Evolutionary conservation across 768 basidiomycete species (phyloP), one percentile per base, ranked within the genome.

Genomic region (Suillus discolor): DNA sequence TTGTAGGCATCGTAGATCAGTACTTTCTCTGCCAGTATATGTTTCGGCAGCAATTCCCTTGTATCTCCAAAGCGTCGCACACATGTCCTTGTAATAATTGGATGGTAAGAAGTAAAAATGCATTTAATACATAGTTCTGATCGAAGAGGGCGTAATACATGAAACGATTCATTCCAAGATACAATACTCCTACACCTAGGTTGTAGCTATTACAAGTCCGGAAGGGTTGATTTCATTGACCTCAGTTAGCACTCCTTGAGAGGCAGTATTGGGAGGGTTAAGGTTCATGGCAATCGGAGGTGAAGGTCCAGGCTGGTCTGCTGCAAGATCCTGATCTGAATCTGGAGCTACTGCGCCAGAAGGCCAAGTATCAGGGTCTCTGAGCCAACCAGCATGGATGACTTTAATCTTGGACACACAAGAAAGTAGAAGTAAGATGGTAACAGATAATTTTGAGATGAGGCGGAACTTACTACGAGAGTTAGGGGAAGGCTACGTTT

Each of bases 361-460:
- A 23, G 92, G 92, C 92, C 92, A 94, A 54, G 89, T 92, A 59
- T 86, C 81, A 59, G 76, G 76, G 66, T 94, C 91, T 61, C 85
- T 85, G 55, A 90, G 75, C 92, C 92, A 94, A 42, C 88, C 87
- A 41, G 88, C 84, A 70, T 91, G 85, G 54, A 92, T 75, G 65
- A 94, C 82, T 71, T 89, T 89, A 71, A 92, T 84, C 92, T 94
- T 60, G 75, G 28, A 68, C 16, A 63, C 57, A 64, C 39, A 51
- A 60, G 71, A 73, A 63, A 72, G 69, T 61, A 61, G 47, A 64
- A 47, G 45, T 69, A 62, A 69, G 54, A 39, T 62, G 62, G 55
- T 31, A 69, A 51, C 55, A 39, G 51, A 61, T 25, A 20, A 42
- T 20, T 41, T 38, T 8, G 16, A 41, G 28, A 31, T 51, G 54